Evolutionary conservation across 2,329 filamentous ascomycete genomes (phyloP).

Genomic region (Neonectria hederae): DNA sequence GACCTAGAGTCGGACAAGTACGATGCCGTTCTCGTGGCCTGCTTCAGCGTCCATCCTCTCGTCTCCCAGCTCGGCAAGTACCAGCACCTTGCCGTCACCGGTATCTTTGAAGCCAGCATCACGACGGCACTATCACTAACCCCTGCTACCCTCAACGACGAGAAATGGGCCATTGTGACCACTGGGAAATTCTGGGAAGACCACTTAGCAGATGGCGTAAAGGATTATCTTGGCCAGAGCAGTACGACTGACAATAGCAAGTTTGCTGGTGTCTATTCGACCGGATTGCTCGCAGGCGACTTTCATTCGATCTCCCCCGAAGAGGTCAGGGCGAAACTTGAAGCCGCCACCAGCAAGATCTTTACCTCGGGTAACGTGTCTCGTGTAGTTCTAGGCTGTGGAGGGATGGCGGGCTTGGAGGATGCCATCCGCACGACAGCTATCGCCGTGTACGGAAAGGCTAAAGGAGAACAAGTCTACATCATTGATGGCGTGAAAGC

Average conservation of each 20-base stretch:
- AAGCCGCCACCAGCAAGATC: slow-evolving; percentile 73
- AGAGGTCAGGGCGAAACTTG: slow-evolving; percentile 72
- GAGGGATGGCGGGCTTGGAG: slow-evolving; percentile 89
- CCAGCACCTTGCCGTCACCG: slow-evolving; percentile 52
- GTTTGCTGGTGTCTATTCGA: slow-evolving; percentile 85
- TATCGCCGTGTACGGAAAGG: slow-evolving; percentile 68
- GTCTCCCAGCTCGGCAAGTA: slow-evolving; percentile 65
- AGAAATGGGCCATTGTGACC: slow-evolving; percentile 85
- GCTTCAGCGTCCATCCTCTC: slow-evolving; percentile 86
- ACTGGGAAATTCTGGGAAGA: slow-evolving; percentile 86
- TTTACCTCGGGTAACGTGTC: slow-evolving; percentile 65
- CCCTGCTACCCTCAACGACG: slow-evolving; percentile 33
- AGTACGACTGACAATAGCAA: slow-evolving; percentile 49
- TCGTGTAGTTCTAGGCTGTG: slow-evolving; percentile 86
- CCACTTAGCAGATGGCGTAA: slow-evolving; percentile 74
- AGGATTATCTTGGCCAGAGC: slow-evolving; percentile 66
- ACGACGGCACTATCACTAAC: slow-evolving; percentile 67
- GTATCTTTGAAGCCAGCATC: slow-evolving; percentile 90
- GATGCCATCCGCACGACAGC: slow-evolving; percentile 77
- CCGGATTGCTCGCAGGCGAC: slow-evolving; percentile 81
- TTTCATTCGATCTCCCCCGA: slow-evolving; percentile 75
- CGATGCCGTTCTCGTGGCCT: slow-evolving; percentile 86
- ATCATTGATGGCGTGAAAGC: slow-evolving; percentile 85
- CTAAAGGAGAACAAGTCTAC: slow-evolving; percentile 64
- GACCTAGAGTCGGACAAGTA: slow-evolving; percentile 56